Evolutionary conservation across 2,329 filamentous ascomycete species (phyloP).

Genomic region (Alternaria arbusti): DNA sequence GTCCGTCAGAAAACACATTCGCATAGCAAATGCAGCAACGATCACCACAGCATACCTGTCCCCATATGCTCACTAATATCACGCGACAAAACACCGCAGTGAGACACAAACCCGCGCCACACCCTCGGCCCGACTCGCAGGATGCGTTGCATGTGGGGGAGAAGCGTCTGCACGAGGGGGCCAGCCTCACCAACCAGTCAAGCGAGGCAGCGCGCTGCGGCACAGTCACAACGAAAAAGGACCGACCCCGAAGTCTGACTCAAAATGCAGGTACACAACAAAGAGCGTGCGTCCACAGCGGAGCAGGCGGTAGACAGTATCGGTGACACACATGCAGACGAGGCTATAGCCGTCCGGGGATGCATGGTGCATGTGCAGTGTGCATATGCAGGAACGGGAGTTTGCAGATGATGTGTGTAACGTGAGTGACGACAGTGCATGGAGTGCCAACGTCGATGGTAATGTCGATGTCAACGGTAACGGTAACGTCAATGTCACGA

Average conservation of each 20-base stretch:
- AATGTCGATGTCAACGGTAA: background rate
- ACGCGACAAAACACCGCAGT: background rate
- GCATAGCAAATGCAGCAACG: background rate
- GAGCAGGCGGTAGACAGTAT: background rate
- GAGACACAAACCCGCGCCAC: background rate
- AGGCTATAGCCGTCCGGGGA: background rate
- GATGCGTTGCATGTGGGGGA: background rate
- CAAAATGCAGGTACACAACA: background rate
- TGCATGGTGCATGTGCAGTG: background rate
- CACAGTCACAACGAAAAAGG: background rate
- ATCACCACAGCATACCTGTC: no score
- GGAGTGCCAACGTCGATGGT: background rate
- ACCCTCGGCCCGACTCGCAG: background rate
- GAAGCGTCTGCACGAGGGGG: background rate
- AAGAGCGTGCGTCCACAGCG: background rate
- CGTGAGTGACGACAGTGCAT: background rate
- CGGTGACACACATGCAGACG: background rate
- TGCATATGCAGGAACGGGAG: background rate
- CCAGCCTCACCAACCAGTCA: background rate
- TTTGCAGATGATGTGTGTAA: background rate
- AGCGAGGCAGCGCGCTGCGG: background rate
- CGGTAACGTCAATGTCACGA: background rate
- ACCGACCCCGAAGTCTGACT: background rate
- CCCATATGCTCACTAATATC: no score
- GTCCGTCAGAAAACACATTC: background rate